A percentile compares a stretch with the other conserved stretches of the same genome.
phyloP scores from a whole-genome alignment of 257 asterid genomes.

The Jasminum sambac region DNA sequence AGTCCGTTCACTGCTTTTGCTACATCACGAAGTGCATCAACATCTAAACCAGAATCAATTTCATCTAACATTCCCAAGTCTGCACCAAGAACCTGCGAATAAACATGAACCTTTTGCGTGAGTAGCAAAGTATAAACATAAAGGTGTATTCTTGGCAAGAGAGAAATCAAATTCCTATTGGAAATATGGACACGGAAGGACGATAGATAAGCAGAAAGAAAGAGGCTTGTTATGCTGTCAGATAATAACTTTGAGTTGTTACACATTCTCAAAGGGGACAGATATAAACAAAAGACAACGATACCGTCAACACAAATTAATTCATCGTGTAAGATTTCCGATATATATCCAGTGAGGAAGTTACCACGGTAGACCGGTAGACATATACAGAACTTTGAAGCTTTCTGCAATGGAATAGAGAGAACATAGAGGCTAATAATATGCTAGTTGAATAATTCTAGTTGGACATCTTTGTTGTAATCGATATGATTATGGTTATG shows the following conservation, averaged over 20 bases:
- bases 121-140: neutral
- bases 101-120: constrained; percentile 25
- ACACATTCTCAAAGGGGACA: neutral
- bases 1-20: constrained; percentile 85
- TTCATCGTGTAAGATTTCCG: neutral
- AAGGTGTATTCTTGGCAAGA: constrained; percentile 12
- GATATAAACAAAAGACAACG: neutral
- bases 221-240: neutral
- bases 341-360: neutral
- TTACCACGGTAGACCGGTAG: neutral
- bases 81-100: constrained; percentile 91
- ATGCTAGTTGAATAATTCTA: no score
- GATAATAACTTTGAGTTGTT: neutral
- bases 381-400: neutral
- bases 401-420: neutral
- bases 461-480: no score
- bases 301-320: neutral
- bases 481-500: no score
- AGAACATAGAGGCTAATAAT: neutral
- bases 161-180: neutral
- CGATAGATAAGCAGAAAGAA: neutral
- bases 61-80: constrained; percentile 89
- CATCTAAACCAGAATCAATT: constrained; percentile 98
- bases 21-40: constrained; percentile 92
- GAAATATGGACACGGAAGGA: neutral